These are phyloP conservation scores for Cryptosporidium canis DNA, from an alignment of 169 alveolate species.

Conservation along the genomic window DNA sequence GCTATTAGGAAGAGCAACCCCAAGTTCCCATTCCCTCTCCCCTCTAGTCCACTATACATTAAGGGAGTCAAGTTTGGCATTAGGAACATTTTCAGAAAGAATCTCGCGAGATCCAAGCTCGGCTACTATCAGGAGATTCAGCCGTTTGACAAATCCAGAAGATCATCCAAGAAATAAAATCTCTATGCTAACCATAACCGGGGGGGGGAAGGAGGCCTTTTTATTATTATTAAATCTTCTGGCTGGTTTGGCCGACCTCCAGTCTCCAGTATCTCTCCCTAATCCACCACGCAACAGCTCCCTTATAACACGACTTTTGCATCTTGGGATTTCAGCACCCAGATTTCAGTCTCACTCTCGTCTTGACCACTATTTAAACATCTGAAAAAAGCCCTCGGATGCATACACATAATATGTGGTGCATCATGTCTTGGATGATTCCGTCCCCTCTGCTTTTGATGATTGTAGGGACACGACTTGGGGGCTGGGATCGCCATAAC, in stretches of 20 bases:
- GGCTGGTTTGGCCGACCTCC: not conserved
- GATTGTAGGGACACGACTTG: too few species aligned
- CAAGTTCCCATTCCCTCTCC: slow-evolving; percentile 9
- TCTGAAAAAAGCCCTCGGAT: too few species aligned
- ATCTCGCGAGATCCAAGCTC: slow-evolving; percentile 38
- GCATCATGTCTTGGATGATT: too few species aligned
- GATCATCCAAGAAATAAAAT: not conserved
- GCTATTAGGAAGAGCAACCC: not conserved
- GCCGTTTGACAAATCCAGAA: slow-evolving; percentile 12
- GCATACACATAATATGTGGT: too few species aligned
- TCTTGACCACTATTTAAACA: not conserved
- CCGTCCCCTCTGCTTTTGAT: too few species aligned
- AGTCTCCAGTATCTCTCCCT: not conserved
- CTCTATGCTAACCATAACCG: not conserved
- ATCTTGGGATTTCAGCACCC: not conserved
- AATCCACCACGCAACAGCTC: not conserved
- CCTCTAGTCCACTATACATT: slow-evolving; percentile 65
- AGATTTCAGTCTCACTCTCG: not conserved
- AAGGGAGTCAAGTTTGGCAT: slow-evolving; percentile 51
- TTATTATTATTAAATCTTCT: not conserved
- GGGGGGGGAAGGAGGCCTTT: too few species aligned
- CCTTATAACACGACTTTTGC: not conserved
- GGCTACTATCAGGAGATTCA: slow-evolving; percentile 22
- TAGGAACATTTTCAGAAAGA: slow-evolving; percentile 37
- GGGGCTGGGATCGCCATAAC: too few species aligned